Conservation (phyloP, 306 rosid species). For the Arachis hypogaea region DNA sequence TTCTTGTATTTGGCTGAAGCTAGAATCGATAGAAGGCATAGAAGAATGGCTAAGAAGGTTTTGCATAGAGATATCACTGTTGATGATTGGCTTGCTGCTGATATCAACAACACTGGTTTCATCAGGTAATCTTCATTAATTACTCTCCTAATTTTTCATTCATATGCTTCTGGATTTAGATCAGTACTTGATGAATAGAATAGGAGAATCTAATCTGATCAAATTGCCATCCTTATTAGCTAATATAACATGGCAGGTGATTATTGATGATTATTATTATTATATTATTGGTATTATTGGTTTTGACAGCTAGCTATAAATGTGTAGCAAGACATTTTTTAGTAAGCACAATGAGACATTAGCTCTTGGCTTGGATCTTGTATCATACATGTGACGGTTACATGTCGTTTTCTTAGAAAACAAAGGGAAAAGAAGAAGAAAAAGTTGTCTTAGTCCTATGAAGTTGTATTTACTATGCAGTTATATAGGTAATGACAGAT, state of each 20-base stretch:
- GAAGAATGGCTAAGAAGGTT: conserved; percentile 65
- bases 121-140: conserved; percentile 51
- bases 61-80: conserved; percentile 78
- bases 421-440: too few relatives aligned
- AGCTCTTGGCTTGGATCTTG: conserved; percentile 20
- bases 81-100: conserved; percentile 79
- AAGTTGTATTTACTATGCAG: conserved; percentile 26
- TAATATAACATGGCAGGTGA: not conserved
- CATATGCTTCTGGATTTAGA: not conserved
- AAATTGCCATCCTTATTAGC: not conserved
- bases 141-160: not conserved
- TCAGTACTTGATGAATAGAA: conserved; percentile 15
- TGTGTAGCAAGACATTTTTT: not conserved
- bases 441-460: conserved; percentile 9
- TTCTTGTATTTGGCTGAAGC: conserved; percentile 80
- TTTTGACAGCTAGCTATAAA: not conserved
- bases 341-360: not conserved
- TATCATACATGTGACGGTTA: conserved; percentile 3
- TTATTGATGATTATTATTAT: not conserved
- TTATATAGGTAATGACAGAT: conserved; percentile 27
- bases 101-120: conserved; percentile 73
- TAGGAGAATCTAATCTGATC: conserved; percentile 27
- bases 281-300: too few relatives aligned
- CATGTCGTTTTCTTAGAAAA: conserved; percentile 28
- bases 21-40: conserved; percentile 72